phyloP scores from a whole-genome alignment of 2,329 filamentous ascomycete species.

The Curvularia sp. region DNA sequence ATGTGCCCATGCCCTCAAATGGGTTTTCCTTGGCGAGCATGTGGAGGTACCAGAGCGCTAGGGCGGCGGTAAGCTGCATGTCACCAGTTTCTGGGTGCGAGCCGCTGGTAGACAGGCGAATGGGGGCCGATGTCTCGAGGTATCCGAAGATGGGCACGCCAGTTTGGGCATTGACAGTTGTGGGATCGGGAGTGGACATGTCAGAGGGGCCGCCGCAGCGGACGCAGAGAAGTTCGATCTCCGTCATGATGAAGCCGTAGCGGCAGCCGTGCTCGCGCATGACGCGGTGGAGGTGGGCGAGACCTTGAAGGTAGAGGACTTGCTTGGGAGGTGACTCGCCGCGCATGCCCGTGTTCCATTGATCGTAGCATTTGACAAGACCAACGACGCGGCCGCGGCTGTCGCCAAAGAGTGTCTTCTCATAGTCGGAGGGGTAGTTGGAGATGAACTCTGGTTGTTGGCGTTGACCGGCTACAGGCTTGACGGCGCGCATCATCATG shows the following conservation, averaged over 20 bases:
- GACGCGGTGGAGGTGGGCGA: constrained; percentile 84
- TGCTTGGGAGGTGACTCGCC: constrained; percentile 83
- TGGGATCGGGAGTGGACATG: constrained; percentile 41
- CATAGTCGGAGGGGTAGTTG: constrained; percentile 63
- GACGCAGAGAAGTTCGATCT: constrained; percentile 92
- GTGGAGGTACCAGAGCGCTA: constrained; percentile 80
- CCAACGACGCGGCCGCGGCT: constrained; percentile 72
- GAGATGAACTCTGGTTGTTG: constrained; percentile 72
- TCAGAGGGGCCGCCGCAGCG: constrained; percentile 69
- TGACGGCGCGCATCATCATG: constrained; percentile 56
- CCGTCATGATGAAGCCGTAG: constrained; percentile 95
- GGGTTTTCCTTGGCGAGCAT: constrained; percentile 71
- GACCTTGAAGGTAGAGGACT: constrained; percentile 85
- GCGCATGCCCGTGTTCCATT: constrained; percentile 95
- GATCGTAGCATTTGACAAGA: constrained; percentile 88
- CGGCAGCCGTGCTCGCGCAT: constrained; percentile 94
- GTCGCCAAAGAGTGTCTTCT: constrained; percentile 58
- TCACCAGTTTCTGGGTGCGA: constrained; percentile 48
- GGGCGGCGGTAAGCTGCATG: constrained; percentile 69
- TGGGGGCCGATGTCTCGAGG: constrained; percentile 73
- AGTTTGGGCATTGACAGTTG: constrained; percentile 56
- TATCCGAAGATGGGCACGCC: constrained; percentile 82
- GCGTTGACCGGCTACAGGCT: constrained; percentile 52
- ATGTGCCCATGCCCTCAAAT: constrained; percentile 66
- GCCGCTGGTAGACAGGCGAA: constrained; percentile 59